Evolutionary conservation across 495 filamentous ascomycete species (phyloP), one percentile per base, ranked within the genome.

Genomic region (Penicillium salamii): DNA sequence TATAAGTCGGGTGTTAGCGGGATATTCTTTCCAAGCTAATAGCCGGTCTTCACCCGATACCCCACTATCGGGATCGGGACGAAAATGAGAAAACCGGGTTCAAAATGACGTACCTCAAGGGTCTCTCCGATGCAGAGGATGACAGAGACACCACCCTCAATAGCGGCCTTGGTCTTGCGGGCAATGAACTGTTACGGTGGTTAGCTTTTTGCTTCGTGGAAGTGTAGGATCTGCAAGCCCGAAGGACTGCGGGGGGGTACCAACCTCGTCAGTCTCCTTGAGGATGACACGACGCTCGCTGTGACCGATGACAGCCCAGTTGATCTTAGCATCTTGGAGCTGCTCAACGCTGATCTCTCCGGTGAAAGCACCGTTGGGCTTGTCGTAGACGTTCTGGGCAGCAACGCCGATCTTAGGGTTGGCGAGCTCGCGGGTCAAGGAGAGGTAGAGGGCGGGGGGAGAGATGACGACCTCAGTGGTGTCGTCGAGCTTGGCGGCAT

Each of bases 51-150:
- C 33, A 50, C 52, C 59, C 62, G 59, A 52, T 49, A 57, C 52
- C 54, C 57, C 57, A 61, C 62, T 26, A 58, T 53, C 62, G 59
- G 50, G 38, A 58, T 53, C 62, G 59, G 50, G 42, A 56, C 47
- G 48, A 56, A 63, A 61, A 51, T 53, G 52, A 54, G 56, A 51
- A 52, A 54, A 56, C 54, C 49, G 55, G 54, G 31, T 7, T 20
- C 5, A 38, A 35, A 52, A 59, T 64, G 63, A 56, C 63, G 47
- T 69, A 80, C 79, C 75, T 95, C 89, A 42, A 97, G 79, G 50
- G 82, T 88, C 82, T 98, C 93, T 59, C 93, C 95, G 66, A 91
- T 90, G 79, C 93, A 98, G 72, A 96, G 81, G 66, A 98, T 93
- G 58, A 97, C 95, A 41, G 83, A 81, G 49, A 97, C 57, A 35